Evolutionary conservation across 768 basidiomycete genomes (phyloP).

Genomic region (Amyloporia xantha): DNA sequence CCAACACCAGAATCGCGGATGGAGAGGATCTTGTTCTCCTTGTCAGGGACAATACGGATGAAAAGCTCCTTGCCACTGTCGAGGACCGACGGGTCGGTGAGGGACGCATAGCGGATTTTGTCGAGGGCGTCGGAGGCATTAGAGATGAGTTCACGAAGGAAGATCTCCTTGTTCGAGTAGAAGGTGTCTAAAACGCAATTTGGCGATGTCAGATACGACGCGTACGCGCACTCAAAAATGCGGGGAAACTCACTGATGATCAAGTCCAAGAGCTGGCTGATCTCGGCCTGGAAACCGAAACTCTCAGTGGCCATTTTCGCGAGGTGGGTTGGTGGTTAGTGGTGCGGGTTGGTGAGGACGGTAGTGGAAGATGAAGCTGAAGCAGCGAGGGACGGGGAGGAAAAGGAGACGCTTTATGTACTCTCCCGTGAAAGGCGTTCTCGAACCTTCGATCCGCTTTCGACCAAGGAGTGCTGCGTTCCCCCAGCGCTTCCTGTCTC

Average conservation of each 20-base stretch:
- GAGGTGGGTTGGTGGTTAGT: slow-evolving; percentile 5
- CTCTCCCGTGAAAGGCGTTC: slow-evolving; percentile 26
- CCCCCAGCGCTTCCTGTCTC: neutral
- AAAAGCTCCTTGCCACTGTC: slow-evolving; percentile 88
- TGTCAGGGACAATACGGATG: slow-evolving; percentile 94
- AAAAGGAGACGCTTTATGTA: slow-evolving; percentile 29
- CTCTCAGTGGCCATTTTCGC: slow-evolving; percentile 69
- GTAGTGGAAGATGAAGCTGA: slow-evolving; percentile 10
- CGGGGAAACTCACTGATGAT: slow-evolving; percentile 78
- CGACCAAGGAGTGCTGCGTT: slow-evolving; percentile 9
- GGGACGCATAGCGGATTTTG: slow-evolving; percentile 95
- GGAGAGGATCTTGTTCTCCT: slow-evolving; percentile 86
- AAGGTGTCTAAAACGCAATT: slow-evolving; percentile 83
- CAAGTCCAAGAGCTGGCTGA: slow-evolving; percentile 95
- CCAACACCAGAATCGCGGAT: slow-evolving; percentile 97
- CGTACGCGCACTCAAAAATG: neutral
- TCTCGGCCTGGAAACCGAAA: slow-evolving; percentile 98
- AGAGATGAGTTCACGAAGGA: slow-evolving; percentile 97
- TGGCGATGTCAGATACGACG: slow-evolving; percentile 14
- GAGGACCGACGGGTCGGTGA: slow-evolving; percentile 88
- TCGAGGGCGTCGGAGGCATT: slow-evolving; percentile 98
- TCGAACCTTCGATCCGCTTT: slow-evolving; percentile 35
- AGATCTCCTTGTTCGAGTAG: slow-evolving; percentile 99
- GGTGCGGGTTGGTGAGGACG: slow-evolving; percentile 4
- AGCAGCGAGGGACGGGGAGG: slow-evolving; percentile 9